phyloP scores from a whole-genome alignment of 208 protist species.

The Leishmania major region DNA sequence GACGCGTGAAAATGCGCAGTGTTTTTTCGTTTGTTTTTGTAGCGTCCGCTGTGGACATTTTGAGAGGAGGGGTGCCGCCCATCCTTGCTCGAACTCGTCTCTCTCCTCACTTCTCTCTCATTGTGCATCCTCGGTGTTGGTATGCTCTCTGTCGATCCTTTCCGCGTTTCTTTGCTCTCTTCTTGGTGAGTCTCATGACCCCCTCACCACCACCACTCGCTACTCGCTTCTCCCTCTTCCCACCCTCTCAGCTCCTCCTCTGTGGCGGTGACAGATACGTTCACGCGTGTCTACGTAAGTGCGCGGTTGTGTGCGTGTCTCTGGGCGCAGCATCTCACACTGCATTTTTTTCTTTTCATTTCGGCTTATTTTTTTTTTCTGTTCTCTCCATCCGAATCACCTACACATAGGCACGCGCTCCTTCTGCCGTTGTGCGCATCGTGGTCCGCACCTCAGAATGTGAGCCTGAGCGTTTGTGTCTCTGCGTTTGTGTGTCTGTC shows the following conservation, averaged over 20 bases:
- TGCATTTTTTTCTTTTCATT: background rate
- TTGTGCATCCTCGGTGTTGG: background rate
- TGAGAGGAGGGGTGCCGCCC: background rate
- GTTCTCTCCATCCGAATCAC: background rate
- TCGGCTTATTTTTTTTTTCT: background rate
- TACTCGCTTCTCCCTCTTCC: background rate
- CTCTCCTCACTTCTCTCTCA: background rate
- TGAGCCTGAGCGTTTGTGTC: background rate
- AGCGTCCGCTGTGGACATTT: background rate
- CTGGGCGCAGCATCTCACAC: background rate
- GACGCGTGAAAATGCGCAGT: background rate
- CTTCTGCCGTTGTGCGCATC: background rate
- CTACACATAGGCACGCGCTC: background rate
- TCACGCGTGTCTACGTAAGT: background rate
- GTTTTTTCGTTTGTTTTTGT: background rate
- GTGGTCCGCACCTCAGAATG: background rate
- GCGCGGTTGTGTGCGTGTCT: background rate
- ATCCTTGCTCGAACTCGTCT: conserved; percentile 22
- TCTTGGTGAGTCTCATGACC: background rate
- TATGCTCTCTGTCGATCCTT: background rate
- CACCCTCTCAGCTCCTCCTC: background rate
- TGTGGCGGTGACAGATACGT: background rate
- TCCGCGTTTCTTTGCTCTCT: background rate
- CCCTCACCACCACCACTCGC: background rate
- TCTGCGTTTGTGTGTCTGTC: background rate